Evolutionary conservation across 148 eudicot species (phyloP).

Genomic region (Selenicereus undatus): DNA sequence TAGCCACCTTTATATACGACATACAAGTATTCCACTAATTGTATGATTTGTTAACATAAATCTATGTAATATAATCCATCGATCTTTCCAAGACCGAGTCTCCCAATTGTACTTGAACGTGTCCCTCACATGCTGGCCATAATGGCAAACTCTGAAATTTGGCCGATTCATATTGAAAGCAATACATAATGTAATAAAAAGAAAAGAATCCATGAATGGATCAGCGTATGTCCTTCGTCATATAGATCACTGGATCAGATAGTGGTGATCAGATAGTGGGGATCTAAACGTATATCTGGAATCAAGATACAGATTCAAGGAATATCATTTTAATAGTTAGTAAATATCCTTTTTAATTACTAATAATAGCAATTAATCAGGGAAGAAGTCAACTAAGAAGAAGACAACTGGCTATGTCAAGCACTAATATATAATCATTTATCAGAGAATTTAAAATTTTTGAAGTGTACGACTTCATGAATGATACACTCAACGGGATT

Average conservation of each 20-base stretch:
- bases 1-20: too few species aligned
- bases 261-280: neutral
- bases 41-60: too few species aligned
- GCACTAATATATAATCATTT: neutral
- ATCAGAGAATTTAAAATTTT: too few species aligned
- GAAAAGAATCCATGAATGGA: neutral
- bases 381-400: neutral
- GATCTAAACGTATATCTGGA: neutral
- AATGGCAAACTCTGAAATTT: neutral
- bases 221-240: too few species aligned
- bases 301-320: constrained; percentile 1
- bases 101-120: neutral
- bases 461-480: too few species aligned
- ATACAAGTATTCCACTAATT: too few species aligned
- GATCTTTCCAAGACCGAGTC: too few species aligned
- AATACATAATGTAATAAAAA: neutral
- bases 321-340: too few species aligned
- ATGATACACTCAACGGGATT: too few species aligned
- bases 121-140: neutral
- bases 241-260: too few species aligned
- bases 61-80: too few species aligned
- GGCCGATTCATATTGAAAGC: neutral
- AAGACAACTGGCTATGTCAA: neutral
- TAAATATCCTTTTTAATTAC: too few species aligned
- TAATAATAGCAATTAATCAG: neutral